Percentiles rank a stretch among this genome's conserved stretches.
phyloP scores from a whole-genome alignment of 805 yeast genomes.

The Pichia pseudocactophila region DNA sequence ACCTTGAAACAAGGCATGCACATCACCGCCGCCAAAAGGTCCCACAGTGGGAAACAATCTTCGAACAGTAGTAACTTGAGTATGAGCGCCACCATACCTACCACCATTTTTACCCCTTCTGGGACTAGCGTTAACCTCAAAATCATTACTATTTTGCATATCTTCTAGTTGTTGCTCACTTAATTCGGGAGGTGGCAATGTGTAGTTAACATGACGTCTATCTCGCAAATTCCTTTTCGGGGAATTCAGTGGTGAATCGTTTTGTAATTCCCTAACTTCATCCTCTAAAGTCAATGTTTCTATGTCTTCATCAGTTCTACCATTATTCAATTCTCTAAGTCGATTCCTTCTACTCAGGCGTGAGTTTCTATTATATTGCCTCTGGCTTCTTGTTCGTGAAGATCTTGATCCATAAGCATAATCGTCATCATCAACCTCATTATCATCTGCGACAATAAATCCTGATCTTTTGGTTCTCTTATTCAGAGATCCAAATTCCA shows the following conservation, averaged over 20 bases:
- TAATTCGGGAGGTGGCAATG: slow-evolving; percentile 72
- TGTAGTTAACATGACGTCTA: slow-evolving; percentile 67
- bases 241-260: slow-evolving; percentile 41
- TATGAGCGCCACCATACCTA: slow-evolving; percentile 17
- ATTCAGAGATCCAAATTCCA: not conserved
- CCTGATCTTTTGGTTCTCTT: slow-evolving; percentile 9
- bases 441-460: slow-evolving; percentile 16
- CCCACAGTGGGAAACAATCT: slow-evolving; percentile 90
- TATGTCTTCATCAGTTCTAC: slow-evolving; percentile 10
- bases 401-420: not conserved
- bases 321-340: slow-evolving; percentile 12
- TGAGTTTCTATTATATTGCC: not conserved
- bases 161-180: slow-evolving; percentile 31
- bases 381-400: slow-evolving; percentile 3
- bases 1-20: slow-evolving; percentile 66
- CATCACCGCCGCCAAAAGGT: slow-evolving; percentile 96
- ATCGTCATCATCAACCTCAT: slow-evolving; percentile 11
- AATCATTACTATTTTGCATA: slow-evolving; percentile 3
- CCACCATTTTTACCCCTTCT: slow-evolving; percentile 19
- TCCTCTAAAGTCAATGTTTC: slow-evolving; percentile 39
- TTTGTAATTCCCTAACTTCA: slow-evolving; percentile 58
- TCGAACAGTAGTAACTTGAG: slow-evolving; percentile 36
- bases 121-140: slow-evolving; percentile 19
- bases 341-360: not conserved
- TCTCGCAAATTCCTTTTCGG: slow-evolving; percentile 49